Conservation (phyloP, 192 early-diverging fungal species). For the Coemansia sp. region DNA sequence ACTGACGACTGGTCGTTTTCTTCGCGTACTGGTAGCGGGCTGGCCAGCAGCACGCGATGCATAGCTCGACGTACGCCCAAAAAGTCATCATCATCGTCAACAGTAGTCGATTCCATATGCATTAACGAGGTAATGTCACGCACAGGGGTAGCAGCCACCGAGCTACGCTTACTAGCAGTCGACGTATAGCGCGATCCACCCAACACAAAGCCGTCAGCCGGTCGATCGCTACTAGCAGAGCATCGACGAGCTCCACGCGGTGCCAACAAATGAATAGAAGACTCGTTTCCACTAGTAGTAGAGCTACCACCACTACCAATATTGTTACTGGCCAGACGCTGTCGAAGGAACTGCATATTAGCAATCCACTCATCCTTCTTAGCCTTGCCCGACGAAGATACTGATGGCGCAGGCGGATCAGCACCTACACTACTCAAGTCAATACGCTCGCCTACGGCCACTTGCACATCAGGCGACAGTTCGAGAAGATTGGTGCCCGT, state of each 20-base stretch:
- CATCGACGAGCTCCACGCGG: neutral
- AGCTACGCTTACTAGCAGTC: conserved; percentile 5
- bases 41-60: conserved; percentile 11
- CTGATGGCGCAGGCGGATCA: neutral
- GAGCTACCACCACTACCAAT: conserved; percentile 1
- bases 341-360: conserved; percentile 46
- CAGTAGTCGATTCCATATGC: neutral
- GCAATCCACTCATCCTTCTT: conserved; percentile 54
- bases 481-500: conserved; percentile 13
- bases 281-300: neutral
- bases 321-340: conserved; percentile 36
- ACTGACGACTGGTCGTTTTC: neutral
- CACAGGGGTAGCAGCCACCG: neutral
- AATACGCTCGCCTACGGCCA: conserved; percentile 31
- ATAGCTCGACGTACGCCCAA: conserved; percentile 8
- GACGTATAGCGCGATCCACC: neutral
- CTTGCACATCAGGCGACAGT: conserved; percentile 25
- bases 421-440: conserved; percentile 6
- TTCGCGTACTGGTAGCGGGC: neutral
- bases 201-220: neutral
- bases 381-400: conserved; percentile 5
- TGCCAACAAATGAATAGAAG: neutral
- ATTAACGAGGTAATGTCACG: neutral
- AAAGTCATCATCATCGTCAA: conserved; percentile 8
- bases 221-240: conserved; percentile 6